Base-by-base conservation (phyloP, 177 flowering plant genomes). In the Vitis hybrid region DNA sequence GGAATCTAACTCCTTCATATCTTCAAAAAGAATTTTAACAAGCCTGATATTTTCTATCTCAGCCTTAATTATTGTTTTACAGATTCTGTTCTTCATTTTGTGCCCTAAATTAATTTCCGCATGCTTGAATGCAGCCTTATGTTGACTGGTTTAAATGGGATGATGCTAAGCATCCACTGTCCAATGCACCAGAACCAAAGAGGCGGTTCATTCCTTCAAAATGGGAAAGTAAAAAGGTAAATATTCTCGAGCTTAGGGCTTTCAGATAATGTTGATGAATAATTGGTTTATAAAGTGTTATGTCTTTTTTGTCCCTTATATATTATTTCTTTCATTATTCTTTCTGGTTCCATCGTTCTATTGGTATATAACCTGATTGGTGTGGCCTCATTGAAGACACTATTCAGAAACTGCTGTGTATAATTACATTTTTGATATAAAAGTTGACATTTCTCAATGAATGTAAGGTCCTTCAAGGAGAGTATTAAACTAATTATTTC, bases 111-210 rank as follows among this genome's bases (percentile, higher is more conserved):
- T 63, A 1, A 68, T 11, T 34, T 66, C 5, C 1, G 29, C 15
- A 11, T 65, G 14, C 68, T 50, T 76, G 49, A 50, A 12, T 83
- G 84, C 88, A 95, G 98, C 81, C 85, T 68, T 92, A 84, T 84
- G 88, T 92, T 75, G 99, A 96, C 74, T 96, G 90, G 88, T 90
- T 96, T 77, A 70, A 65, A 39, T 86, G 88, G 88, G 90, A 90
- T 65, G 94, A 79, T 73, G 82, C 90, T 1, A 85, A 69, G 67
- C 95, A 93, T 79, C 98, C 99, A 52, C 59, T 96, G 20, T 90
- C 97, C 63, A 89, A 84, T 87, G 99, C 97, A 6, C 98, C 97
- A 64, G 99, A 96, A 71, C 98, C 99, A 11, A 96, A 96, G 80
- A 80, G 99, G 66, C 87, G 98, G 48, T 96, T 93, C 71, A 89